Evolutionary conservation across 495 filamentous ascomycete species (phyloP).

Genomic region (Ramalina peruviana): DNA sequence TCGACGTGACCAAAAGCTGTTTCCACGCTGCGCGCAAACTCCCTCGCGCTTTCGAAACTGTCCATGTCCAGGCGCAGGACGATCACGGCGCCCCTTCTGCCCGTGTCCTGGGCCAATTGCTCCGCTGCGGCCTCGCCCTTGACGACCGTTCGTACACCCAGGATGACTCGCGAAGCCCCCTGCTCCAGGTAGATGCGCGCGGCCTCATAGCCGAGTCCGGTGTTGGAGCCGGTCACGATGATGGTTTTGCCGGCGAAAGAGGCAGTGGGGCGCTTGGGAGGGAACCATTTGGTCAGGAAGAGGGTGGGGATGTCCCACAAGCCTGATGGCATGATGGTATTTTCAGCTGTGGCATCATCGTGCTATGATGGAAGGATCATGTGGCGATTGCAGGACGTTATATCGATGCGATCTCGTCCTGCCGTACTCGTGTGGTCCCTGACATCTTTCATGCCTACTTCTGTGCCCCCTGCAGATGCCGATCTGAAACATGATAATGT

Average conservation of each 20-base stretch:
- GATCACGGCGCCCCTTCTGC: slow-evolving; percentile 25
- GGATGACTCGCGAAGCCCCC: slow-evolving; percentile 33
- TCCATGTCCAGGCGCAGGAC: slow-evolving; percentile 45
- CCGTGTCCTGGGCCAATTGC: slow-evolving; percentile 22
- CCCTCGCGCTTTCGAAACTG: slow-evolving; percentile 21
- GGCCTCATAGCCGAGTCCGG: slow-evolving; percentile 38
- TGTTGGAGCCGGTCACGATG: slow-evolving; percentile 40
- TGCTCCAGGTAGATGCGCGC: slow-evolving; percentile 33
- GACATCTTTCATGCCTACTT: no score
- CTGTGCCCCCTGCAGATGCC: no score
- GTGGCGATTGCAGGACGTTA: no score
- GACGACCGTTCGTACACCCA: slow-evolving; percentile 36
- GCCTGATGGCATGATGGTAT: no score
- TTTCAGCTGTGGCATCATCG: no score
- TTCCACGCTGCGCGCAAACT: slow-evolving; percentile 28
- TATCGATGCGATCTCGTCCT: no score
- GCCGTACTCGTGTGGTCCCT: no score
- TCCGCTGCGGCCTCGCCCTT: slow-evolving; percentile 31
- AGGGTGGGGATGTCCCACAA: no score
- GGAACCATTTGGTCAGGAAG: not conserved
- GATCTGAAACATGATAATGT: no score
- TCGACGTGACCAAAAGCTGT: slow-evolving; percentile 27
- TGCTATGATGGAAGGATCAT: no score
- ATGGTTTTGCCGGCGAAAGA: slow-evolving; percentile 29
- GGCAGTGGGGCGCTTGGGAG: slow-evolving; percentile 15